Evolutionary conservation across 139 green algal genomes (phyloP).

Genomic region (Closterium sp.): DNA sequence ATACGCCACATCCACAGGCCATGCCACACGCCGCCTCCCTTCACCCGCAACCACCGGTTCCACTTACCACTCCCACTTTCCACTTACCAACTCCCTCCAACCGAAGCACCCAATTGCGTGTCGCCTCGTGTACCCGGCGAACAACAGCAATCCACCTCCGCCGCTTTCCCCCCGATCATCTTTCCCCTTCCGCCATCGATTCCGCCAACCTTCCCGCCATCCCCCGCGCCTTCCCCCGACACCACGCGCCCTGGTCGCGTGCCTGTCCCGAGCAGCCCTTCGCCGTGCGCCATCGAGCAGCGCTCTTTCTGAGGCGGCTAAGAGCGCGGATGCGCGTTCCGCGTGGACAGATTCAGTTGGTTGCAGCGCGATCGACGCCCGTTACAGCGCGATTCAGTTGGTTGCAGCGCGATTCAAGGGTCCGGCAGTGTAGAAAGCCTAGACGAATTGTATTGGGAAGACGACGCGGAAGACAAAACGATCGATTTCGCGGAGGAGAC

Average conservation of each 20-base stretch:
- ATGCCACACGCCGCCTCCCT: background rate
- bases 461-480: background rate
- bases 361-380: background rate
- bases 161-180: background rate
- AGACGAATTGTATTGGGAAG: background rate
- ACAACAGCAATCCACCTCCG: background rate
- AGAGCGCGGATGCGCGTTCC: background rate
- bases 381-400: background rate
- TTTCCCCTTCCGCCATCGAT: background rate
- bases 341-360: background rate
- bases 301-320: background rate
- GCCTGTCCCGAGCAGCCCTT: background rate
- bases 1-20: too few relatives aligned
- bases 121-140: background rate
- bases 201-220: background rate
- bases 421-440: too few relatives aligned
- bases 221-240: background rate
- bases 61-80: background rate
- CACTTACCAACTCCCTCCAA: too few relatives aligned
- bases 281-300: background rate
- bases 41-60: background rate
- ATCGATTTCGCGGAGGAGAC: background rate
- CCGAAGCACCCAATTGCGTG: background rate
- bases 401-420: background rate
- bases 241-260: background rate